Evolutionary conservation across 805 yeast genomes (phyloP).

Genomic region (Candida cerambycidarum): DNA sequence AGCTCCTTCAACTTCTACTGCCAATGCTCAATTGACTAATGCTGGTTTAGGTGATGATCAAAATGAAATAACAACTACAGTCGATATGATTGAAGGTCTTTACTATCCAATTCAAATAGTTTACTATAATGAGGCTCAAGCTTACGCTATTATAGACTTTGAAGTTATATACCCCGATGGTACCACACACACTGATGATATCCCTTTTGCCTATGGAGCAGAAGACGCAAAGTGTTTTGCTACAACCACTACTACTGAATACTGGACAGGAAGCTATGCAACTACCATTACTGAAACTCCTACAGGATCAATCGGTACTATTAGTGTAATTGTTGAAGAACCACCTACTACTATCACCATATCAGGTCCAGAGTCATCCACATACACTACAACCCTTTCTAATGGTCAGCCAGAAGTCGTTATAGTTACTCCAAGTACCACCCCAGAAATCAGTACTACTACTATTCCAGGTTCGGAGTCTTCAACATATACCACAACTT

Average conservation of each 20-base stretch:
- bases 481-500: background rate
- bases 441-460: background rate
- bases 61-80: background rate
- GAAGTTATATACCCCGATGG: conserved; percentile 1
- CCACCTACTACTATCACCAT: background rate
- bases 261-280: background rate
- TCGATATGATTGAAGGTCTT: background rate
- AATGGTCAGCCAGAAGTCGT: background rate
- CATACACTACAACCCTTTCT: background rate
- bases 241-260: conserved; percentile 2
- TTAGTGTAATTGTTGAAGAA: background rate
- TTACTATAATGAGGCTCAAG: background rate
- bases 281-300: background rate
- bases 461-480: background rate
- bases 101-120: background rate
- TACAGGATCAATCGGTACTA: background rate
- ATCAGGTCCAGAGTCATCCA: background rate
- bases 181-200: background rate
- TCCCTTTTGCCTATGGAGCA: background rate
- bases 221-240: background rate
- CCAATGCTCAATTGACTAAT: background rate
- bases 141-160: background rate
- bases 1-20: background rate
- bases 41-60: too few relatives aligned
- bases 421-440: background rate